These are phyloP conservation scores for Trifolium repens DNA, from an alignment of 306 rosid species.

Conservation along the genomic window DNA sequence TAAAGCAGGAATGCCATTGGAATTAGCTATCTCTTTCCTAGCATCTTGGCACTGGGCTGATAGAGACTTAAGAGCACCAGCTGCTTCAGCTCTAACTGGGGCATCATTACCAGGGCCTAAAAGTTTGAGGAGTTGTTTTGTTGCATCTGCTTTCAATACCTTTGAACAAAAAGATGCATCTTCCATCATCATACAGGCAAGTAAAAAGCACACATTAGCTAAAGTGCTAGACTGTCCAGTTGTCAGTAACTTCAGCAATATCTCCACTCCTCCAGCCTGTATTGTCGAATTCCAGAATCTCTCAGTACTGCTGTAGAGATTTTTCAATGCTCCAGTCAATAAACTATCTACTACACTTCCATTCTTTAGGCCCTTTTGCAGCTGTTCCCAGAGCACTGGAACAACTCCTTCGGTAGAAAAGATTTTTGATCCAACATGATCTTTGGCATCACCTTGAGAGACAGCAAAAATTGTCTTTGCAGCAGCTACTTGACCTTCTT, in stretches of 20 bases:
- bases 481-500: slow-evolving; percentile 91
- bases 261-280: slow-evolving; percentile 89
- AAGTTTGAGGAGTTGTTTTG: slow-evolving; percentile 89
- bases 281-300: slow-evolving; percentile 93
- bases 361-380: slow-evolving; percentile 73
- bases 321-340: slow-evolving; percentile 93
- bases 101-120: slow-evolving; percentile 92
- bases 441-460: slow-evolving; percentile 92
- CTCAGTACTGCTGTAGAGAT: slow-evolving; percentile 89
- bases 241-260: slow-evolving; percentile 83
- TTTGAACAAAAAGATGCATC: slow-evolving; percentile 86
- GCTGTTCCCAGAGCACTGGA: slow-evolving; percentile 92
- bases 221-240: slow-evolving; percentile 81
- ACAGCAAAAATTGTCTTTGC: slow-evolving; percentile 94
- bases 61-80: slow-evolving; percentile 93
- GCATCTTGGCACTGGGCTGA: slow-evolving; percentile 94
- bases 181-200: slow-evolving; percentile 90
- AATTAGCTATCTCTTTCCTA: slow-evolving; percentile 84
- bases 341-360: slow-evolving; percentile 86
- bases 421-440: slow-evolving; percentile 95
- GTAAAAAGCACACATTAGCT: slow-evolving; percentile 93
- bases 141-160: slow-evolving; percentile 76
- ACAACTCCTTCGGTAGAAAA: slow-evolving; percentile 99
- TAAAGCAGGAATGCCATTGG: slow-evolving; percentile 89
- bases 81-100: slow-evolving; percentile 97